Base-by-base conservation (phyloP, 164 flowering plant species). In the Piper betle region DNA sequence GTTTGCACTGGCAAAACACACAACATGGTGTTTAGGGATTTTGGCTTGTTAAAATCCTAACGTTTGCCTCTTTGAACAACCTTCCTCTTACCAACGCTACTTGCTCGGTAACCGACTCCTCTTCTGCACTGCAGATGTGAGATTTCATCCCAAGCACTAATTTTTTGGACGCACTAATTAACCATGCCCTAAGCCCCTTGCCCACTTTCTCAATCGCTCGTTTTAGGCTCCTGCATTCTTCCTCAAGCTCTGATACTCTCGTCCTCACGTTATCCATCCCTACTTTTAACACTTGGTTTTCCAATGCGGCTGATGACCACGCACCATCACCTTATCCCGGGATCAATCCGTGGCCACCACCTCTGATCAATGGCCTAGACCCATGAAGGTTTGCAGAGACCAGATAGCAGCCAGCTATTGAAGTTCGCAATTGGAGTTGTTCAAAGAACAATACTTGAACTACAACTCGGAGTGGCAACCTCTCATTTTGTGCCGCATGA, bases 391-490 rank as follows among this genome's bases (percentile, higher is more conserved):
- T 89, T 68, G 89, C 98, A 0, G 98, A 92, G 52, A 86, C 96
- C 39, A 92, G 73, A 67, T 89, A 85, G 75, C 98, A 89, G 37
- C 96, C 91, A 0, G 98, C 93, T 41, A 92, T 87, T 2, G 98
- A 89, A 7, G 92, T 85, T 66, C 96, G 70, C 13, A 92, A 81
- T 68, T 86, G 96, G 18, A 89, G 86, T 79, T 92, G 98, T 77
- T 92, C 98, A 46, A 92, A 89, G 79, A 92, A 92, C 69, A 92
- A 86, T 65, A 89, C 98, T 73, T 89, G 98, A 61, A 92, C 96
- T 10, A 92, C 70, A n/a, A 87, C 74, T 75, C 96, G 78, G 2
- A 92, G 76, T 11, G 98, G 98, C 3, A 92, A 78, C 74, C 96
- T 79, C 73, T 92, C 98, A 50, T 92, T 92, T 73, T 92, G 96